Conservation (phyloP, 2,329 filamentous ascomycete species). For the Pseudocercospora macadamiae region DNA sequence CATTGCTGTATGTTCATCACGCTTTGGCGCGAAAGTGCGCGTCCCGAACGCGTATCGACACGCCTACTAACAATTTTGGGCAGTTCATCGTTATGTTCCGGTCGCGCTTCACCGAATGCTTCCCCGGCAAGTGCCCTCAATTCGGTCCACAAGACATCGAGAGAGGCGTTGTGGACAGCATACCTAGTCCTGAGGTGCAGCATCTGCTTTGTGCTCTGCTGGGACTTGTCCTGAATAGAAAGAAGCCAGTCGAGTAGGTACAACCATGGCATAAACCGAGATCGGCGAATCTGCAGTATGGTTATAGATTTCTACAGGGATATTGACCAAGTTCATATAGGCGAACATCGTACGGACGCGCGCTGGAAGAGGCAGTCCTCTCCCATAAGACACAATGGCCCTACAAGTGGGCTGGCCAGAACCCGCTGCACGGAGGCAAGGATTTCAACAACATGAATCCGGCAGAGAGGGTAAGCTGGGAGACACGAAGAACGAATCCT, state of each 20-base stretch:
- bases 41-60: constrained; percentile 36
- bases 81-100: constrained; percentile 99
- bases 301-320: too few species aligned
- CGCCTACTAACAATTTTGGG: constrained; percentile 46
- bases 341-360: constrained; percentile 87
- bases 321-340: too few species aligned
- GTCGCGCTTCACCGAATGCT: constrained; percentile 85
- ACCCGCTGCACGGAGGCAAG: constrained; percentile 76
- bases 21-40: constrained; percentile 34
- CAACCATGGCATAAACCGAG: constrained; percentile 25
- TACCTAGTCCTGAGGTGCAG: constrained; percentile 84
- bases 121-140: constrained; percentile 83
- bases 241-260: constrained; percentile 96
- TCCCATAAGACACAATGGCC: constrained; percentile 89
- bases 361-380: constrained; percentile 88
- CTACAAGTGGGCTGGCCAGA: constrained; percentile 77
- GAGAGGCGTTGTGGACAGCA: constrained; percentile 73
- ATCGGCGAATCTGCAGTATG: too few species aligned
- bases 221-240: constrained; percentile 87
- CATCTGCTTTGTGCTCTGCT: constrained; percentile 86
- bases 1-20: constrained; percentile 74
- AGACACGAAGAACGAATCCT: background rate
- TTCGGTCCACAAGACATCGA: constrained; percentile 96
- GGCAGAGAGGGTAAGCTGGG: constrained; percentile 69
- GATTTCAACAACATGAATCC: constrained; percentile 83